Base-by-base conservation (phyloP, 192 early-diverging fungal genomes). In the Backusella circina region DNA sequence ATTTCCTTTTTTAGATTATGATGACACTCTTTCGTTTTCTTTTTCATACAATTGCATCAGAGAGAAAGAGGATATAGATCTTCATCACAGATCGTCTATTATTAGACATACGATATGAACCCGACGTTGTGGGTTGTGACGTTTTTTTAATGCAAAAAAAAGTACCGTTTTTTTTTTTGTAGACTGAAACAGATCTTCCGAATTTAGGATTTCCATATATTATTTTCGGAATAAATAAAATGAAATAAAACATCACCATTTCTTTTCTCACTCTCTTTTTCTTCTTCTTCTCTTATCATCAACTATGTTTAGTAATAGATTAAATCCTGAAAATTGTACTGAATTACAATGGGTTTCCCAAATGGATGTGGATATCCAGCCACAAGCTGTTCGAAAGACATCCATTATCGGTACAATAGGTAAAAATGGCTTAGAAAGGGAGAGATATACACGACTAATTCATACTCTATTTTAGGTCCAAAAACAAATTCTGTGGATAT, bases 391-490 rank as follows among this genome's bases (percentile, higher is more conserved):
- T 61, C 89, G 94, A 74, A 93, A 94, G 84, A 90, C 91, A 50
- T 90, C 91, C 41, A 94, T 95, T 68, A 94, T 95, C 84, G 92
- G 92, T 80, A 95, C 94, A 69, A 92, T 91, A 76, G 90, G 90
- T 83, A 67, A 41, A 61, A 39, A 21, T 39, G 36, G 10, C 7
- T 33, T 33, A 33, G 6, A 21, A 51, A 30, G 7, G 30, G 65
- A 33, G 28, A 66, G 31, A 18, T n/a, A n/a, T n/a, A n/a, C n/a
- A n/a, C n/a, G n/a, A n/a, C n/a, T n/a, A n/a, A n/a, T n/a, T n/a
- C n/a, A n/a, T n/a, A n/a, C n/a, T n/a, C n/a, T 21, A 13, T 30
- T 41, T 16, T 65, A 82, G 81, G 81, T n/a, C 94, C 94, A 39
- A 91, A 90, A 65, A 93, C 93, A 44, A 93, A 95, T 86, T 86